Conservation (phyloP, 1,284 basidiomycete genomes). For the Ganoderma resinaceum region DNA sequence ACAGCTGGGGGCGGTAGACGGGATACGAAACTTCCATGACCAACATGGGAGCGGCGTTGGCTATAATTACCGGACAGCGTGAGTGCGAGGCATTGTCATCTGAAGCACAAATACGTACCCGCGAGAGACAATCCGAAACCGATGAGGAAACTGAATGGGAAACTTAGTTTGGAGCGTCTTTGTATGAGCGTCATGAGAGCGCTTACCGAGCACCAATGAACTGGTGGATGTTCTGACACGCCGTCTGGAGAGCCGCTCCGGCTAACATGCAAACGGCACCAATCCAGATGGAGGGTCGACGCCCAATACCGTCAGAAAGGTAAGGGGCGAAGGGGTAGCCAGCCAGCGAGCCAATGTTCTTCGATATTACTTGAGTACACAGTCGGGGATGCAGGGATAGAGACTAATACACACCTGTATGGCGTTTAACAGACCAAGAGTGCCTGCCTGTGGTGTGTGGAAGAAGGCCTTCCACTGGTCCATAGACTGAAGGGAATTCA, state of each 20-base stretch:
- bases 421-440: constrained; percentile 76
- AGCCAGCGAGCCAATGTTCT: constrained; percentile 73
- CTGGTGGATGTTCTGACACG: constrained; percentile 77
- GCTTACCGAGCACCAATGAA: constrained; percentile 78
- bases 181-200: constrained; percentile 17
- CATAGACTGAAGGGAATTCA: constrained; percentile 78
- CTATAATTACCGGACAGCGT: constrained; percentile 37
- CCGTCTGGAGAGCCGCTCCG: constrained; percentile 73
- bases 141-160: constrained; percentile 64
- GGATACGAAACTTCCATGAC: constrained; percentile 84
- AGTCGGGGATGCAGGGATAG: not conserved
- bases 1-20: constrained; percentile 74
- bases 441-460: constrained; percentile 56
- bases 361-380: constrained; percentile 13
- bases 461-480: constrained; percentile 68
- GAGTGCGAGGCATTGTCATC: not conserved
- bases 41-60: constrained; percentile 76
- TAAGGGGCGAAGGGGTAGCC: constrained; percentile 77
- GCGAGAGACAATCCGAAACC: constrained; percentile 83
- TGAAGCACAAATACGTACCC: constrained; percentile 40
- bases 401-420: constrained; percentile 60
- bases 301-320: constrained; percentile 71
- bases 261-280: constrained; percentile 70
- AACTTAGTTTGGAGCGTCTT: constrained; percentile 5
- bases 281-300: constrained; percentile 66